Evolutionary conservation across 768 basidiomycete genomes (phyloP).

Genomic region (Hysterangium stoloniferum): DNA sequence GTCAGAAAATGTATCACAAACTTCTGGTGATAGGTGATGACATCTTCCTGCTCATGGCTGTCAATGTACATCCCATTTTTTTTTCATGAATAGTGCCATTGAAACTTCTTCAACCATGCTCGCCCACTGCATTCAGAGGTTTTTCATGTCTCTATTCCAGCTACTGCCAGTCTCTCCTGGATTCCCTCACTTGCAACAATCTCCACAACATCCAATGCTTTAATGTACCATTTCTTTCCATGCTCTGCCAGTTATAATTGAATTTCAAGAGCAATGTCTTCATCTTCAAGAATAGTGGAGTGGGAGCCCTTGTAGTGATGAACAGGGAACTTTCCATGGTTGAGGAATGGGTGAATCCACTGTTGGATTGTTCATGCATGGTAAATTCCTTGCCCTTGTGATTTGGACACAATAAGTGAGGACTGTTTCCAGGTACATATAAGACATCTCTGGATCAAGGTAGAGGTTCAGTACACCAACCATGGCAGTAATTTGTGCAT

Average conservation of each 20-base stretch:
- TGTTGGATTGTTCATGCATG: slow-evolving; percentile 24
- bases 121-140: slow-evolving; percentile 12
- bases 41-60: slow-evolving; percentile 16
- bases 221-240: slow-evolving; percentile 9
- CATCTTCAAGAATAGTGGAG: slow-evolving; percentile 12
- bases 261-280: slow-evolving; percentile 5
- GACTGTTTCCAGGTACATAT: slow-evolving; percentile 28
- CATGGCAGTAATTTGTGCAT: slow-evolving; percentile 24
- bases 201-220: slow-evolving; percentile 12
- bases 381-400: slow-evolving; percentile 19
- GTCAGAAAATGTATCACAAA: no score
- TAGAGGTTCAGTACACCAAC: slow-evolving; percentile 27
- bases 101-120: slow-evolving; percentile 12
- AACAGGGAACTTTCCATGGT: neutral
- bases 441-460: slow-evolving; percentile 24
- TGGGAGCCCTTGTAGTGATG: slow-evolving; percentile 5
- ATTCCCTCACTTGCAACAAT: slow-evolving; percentile 9
- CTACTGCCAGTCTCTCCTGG: neutral
- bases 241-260: slow-evolving; percentile 11
- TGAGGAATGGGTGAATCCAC: slow-evolving; percentile 18
- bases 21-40: slow-evolving; percentile 12
- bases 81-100: slow-evolving; percentile 9
- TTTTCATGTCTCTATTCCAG: neutral
- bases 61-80: slow-evolving; percentile 14
- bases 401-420: slow-evolving; percentile 24